Evolutionary conservation across 352 stramenopile genomes (phyloP).

Genomic region (Elongisporangium undulatum): DNA sequence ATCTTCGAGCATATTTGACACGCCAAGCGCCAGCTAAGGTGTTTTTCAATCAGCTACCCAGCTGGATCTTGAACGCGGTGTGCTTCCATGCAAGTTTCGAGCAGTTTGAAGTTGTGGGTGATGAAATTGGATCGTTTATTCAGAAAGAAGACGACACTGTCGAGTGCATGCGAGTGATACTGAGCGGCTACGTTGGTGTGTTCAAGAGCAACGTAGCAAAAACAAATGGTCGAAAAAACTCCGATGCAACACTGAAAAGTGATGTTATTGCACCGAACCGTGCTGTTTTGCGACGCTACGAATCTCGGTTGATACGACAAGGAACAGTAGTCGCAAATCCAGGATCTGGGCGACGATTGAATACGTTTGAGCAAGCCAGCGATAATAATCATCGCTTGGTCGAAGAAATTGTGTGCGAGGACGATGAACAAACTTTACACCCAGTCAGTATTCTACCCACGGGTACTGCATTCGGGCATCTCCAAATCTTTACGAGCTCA

Average conservation of each 20-base stretch:
- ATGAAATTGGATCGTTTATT: conserved; percentile 25
- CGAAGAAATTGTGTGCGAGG: neutral
- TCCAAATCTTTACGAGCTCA: conserved; percentile 29
- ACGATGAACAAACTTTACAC: conserved; percentile 9
- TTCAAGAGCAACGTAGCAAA: conserved; percentile 20
- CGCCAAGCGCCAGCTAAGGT: conserved; percentile 19
- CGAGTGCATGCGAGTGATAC: conserved; percentile 24
- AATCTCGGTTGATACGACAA: conserved; percentile 23
- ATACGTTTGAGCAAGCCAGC: neutral
- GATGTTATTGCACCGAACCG: conserved; percentile 4
- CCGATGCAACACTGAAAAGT: neutral
- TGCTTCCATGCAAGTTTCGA: conserved; percentile 29
- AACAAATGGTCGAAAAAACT: neutral
- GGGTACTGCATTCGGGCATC: conserved; percentile 33
- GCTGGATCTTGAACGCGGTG: conserved; percentile 19
- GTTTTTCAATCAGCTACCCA: conserved; percentile 37
- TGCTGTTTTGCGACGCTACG: conserved; percentile 18
- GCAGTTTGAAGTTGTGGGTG: conserved; percentile 11
- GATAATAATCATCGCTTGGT: neutral
- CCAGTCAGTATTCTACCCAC: conserved; percentile 30
- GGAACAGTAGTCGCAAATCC: neutral
- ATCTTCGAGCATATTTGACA: conserved; percentile 25
- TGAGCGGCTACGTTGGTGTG: conserved; percentile 37
- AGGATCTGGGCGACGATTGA: neutral
- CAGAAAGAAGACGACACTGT: conserved; percentile 29